Evolutionary conservation across 2,329 filamentous ascomycete species (phyloP), one percentile per base, ranked within the genome.

Genomic region (Monosporascus sp.): DNA sequence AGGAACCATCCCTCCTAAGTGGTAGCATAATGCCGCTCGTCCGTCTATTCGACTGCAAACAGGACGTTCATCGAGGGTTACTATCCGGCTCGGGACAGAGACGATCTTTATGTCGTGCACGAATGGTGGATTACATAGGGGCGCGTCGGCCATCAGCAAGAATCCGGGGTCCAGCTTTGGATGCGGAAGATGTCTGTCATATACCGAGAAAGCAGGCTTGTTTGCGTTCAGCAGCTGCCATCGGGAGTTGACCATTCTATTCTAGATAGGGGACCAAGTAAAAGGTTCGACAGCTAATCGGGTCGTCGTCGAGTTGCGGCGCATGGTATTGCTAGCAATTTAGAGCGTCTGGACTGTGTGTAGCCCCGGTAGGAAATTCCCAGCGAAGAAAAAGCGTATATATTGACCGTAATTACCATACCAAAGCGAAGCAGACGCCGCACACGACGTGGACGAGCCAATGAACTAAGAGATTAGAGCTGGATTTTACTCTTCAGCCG

Each of bases 1-100:
- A 63, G 60, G 66, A 70, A 65, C 69, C 71, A 62, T 77, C 75
- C 75, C 78, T 78, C 60, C 71, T 71, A 60, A 69, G 67, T 57
- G 72, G 70, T 59, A 70, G 66, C 51, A 70, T 63, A 65, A 18
- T 15, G n/a, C 73, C 70, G 65, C 68, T 76, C 72, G 76, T 73
- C 66, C 70, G 72, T 72, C 70, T 68, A 66, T 70, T 70, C 59
- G 64, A 68, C 68, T 68, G 68, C 68, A 70, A 70, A 58, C 64
- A 63, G 61, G 59, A 58, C 63, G 60, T 60, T 55, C 65, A 68
- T 67, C 57, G 62, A 58, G 55, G 52, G 53, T 51, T 41, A 39
- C 50, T 53, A 44, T 52, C 49, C 55, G 59, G 57, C 50, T 59
- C 57, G 53, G 58, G 57, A 57, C 57, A 61, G 54, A 49, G 25